Conservation (phyloP, 768 basidiomycete genomes). For the Mycena capillaripes region DNA sequence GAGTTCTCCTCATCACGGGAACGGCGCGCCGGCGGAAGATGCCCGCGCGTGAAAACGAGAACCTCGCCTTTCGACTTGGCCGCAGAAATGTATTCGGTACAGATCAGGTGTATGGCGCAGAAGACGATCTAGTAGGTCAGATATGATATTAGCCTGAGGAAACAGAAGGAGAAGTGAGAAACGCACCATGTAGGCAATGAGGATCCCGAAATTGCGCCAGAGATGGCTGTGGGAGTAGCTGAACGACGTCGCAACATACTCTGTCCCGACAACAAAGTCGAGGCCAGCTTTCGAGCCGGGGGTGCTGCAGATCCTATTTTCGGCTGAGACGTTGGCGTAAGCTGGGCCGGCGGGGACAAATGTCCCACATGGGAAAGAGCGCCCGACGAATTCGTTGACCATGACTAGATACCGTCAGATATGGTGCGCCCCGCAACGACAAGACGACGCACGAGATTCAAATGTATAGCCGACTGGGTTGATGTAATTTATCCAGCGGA, state of each 20-base stretch:
- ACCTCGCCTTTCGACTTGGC: constrained; percentile 48
- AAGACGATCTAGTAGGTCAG: constrained; percentile 44
- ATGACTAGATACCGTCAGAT: constrained; percentile 39
- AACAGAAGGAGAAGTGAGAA: neutral
- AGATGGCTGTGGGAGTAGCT: constrained; percentile 44
- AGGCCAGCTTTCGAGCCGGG: constrained; percentile 57
- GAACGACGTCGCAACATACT: constrained; percentile 52
- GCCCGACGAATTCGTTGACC: constrained; percentile 64
- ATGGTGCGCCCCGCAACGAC: neutral
- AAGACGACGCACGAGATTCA: constrained; percentile 44
- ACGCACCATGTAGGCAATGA: constrained; percentile 54
- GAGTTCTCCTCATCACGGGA: constrained; percentile 50
- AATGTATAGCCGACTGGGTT: constrained; percentile 62
- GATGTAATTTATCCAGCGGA: constrained; percentile 54
- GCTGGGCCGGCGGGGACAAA: constrained; percentile 50
- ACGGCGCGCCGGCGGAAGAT: constrained; percentile 34
- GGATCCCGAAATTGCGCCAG: constrained; percentile 61
- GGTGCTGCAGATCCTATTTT: constrained; percentile 59
- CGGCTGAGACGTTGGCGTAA: constrained; percentile 48
- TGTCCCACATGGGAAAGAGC: constrained; percentile 51
- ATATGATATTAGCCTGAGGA: neutral
- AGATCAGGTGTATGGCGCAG: constrained; percentile 50
- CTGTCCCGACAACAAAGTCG: constrained; percentile 55
- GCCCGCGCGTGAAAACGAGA: constrained; percentile 43
- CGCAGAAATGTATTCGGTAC: constrained; percentile 49